These are phyloP conservation scores for Ophioceras dolichostomum DNA, from an alignment of 2,329 filamentous ascomycete species.

Conservation along the genomic window DNA sequence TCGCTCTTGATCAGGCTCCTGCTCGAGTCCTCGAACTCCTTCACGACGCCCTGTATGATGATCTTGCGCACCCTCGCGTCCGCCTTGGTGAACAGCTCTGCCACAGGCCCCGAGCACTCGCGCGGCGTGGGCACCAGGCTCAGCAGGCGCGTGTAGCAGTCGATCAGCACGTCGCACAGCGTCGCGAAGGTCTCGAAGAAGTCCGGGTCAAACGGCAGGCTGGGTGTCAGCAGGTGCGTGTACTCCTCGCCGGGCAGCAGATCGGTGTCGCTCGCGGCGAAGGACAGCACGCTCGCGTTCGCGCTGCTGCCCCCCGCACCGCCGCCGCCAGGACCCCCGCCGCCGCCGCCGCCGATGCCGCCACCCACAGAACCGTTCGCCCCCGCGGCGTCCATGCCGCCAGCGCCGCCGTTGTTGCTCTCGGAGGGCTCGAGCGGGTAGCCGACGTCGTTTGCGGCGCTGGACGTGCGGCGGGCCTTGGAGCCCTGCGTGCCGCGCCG, in stretches of 20 bases:
- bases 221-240: slow-evolving; percentile 77
- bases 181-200: slow-evolving; percentile 96
- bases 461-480: slow-evolving; percentile 44
- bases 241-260: slow-evolving; percentile 78
- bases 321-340: slow-evolving; percentile 11
- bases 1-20: slow-evolving; percentile 64
- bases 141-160: slow-evolving; percentile 74
- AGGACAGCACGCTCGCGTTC: slow-evolving; percentile 36
- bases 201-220: slow-evolving; percentile 88
- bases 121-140: slow-evolving; percentile 63
- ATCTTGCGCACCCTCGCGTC: slow-evolving; percentile 81
- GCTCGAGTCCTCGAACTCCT: slow-evolving; percentile 87
- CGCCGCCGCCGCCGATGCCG: slow-evolving; percentile 6
- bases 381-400: too few relatives aligned
- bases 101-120: slow-evolving; percentile 56
- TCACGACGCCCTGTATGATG: slow-evolving; percentile 72
- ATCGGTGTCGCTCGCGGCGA: slow-evolving; percentile 49
- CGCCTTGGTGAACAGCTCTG: slow-evolving; percentile 81
- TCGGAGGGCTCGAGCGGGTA: slow-evolving; percentile 15
- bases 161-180: slow-evolving; percentile 87
- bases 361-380: too few relatives aligned
- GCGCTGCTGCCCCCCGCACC: slow-evolving; percentile 7
- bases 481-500: slow-evolving; percentile 47
- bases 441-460: slow-evolving; percentile 24
- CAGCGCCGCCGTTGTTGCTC: slow-evolving; percentile 12